These are phyloP conservation scores for Hanseniaspora sp. DNA, from an alignment of 1,139 yeast species.

Conservation along the genomic window DNA sequence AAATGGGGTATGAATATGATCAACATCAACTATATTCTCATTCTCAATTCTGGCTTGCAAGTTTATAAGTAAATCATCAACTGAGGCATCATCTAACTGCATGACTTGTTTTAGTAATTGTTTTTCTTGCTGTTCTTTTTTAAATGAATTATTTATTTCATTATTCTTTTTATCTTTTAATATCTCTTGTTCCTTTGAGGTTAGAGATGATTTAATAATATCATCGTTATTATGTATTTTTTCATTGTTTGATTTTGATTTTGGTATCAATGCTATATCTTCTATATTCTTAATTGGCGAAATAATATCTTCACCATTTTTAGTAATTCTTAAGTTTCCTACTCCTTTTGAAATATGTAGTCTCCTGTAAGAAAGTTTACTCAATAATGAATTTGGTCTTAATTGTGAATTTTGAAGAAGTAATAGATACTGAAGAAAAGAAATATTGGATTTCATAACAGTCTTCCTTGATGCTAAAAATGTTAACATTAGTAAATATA, in stretches of 20 bases:
- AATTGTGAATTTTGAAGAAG: neutral
- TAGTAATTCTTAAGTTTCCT: conserved; percentile 6
- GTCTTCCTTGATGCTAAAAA: no score
- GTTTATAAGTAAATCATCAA: neutral
- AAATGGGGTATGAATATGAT: neutral
- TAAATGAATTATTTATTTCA: neutral
- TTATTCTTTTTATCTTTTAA: no score
- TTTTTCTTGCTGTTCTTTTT: neutral
- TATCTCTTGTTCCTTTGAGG: neutral
- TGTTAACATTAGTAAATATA: no score
- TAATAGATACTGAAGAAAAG: neutral
- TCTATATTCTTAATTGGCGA: conserved; percentile 5
- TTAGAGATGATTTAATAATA: neutral
- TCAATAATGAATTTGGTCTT: neutral
- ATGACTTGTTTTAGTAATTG: no score
- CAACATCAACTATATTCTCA: neutral
- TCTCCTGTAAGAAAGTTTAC: neutral
- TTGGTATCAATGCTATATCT: conserved; percentile 1
- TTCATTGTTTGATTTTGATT: neutral
- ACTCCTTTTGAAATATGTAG: neutral
- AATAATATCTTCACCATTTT: conserved; percentile 10
- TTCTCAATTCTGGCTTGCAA: neutral
- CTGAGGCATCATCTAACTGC: neutral
- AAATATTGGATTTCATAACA: no score
- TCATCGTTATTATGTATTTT: neutral